Percentiles rank a stretch among this genome's conserved stretches.
Evolutionary conservation across 139 green algal genomes (phyloP).

Genomic region (Chlamydomonas schloesseri): DNA sequence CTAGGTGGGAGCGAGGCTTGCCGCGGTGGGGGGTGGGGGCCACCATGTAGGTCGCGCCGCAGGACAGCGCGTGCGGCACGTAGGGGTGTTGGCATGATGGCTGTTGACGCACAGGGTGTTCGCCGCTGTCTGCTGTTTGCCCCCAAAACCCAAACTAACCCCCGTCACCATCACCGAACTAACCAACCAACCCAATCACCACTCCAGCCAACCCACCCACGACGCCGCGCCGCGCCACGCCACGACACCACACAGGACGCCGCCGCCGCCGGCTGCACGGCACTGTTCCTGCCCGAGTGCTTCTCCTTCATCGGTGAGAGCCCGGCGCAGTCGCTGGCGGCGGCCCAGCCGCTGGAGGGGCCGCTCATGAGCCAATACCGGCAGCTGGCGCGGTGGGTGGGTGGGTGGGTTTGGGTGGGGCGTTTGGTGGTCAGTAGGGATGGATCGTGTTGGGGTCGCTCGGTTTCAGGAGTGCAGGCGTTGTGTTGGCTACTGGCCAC

Average conservation of each 20-base stretch:
- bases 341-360: conserved; percentile 83
- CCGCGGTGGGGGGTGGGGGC: too few relatives aligned
- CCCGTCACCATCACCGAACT: too few relatives aligned
- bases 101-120: too few relatives aligned
- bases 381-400: conserved; percentile 71
- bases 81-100: too few relatives aligned
- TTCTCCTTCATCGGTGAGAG: conserved; percentile 89
- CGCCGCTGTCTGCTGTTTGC: too few relatives aligned
- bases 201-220: conserved; percentile 37
- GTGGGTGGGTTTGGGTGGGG: not conserved
- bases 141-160: too few relatives aligned
- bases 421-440: not conserved
- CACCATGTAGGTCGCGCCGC: too few relatives aligned
- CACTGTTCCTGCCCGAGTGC: conserved; percentile 97
- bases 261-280: conserved; percentile 50
- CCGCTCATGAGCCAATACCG: conserved; percentile 82
- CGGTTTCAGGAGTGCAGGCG: too few relatives aligned
- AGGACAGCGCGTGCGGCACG: too few relatives aligned
- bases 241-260: conserved; percentile 54
- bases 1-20: too few relatives aligned
- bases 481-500: too few relatives aligned
- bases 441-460: too few relatives aligned
- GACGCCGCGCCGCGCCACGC: conserved; percentile 35
- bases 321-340: conserved; percentile 73
- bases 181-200: not conserved